Conservation (phyloP, 2,329 filamentous ascomycete genomes). For the Botrytis paeoniae region DNA sequence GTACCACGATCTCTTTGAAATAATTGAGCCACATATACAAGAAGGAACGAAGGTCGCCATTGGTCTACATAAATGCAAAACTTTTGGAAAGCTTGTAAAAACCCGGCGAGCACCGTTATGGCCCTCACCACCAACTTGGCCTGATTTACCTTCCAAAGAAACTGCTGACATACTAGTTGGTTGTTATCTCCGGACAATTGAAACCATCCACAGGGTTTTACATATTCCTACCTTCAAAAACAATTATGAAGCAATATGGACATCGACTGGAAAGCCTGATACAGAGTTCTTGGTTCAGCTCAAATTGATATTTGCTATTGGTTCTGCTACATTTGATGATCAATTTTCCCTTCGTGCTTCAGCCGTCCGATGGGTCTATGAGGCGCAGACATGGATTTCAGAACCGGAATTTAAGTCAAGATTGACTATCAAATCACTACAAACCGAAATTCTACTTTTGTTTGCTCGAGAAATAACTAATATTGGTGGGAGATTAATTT, state of each 20-base stretch:
- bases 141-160: conserved; percentile 46
- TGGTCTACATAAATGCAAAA: conserved; percentile 51
- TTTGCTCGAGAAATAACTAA: conserved; percentile 43
- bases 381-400: conserved; percentile 54
- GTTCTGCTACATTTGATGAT: conserved; percentile 50
- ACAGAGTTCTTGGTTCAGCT: conserved; percentile 52
- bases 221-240: conserved; percentile 50
- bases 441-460: conserved; percentile 46
- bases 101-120: conserved; percentile 46
- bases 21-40: conserved; percentile 43
- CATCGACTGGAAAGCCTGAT: conserved; percentile 34
- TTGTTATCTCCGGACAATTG: conserved; percentile 48
- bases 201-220: conserved; percentile 48
- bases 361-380: conserved; percentile 56
- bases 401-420: conserved; percentile 52
- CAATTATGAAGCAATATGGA: conserved; percentile 53
- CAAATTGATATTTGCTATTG: conserved; percentile 58
- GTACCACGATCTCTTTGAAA: background rate
- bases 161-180: conserved; percentile 48
- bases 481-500: conserved; percentile 47
- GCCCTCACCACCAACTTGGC: conserved; percentile 42
- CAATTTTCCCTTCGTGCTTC: conserved; percentile 48
- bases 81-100: conserved; percentile 52
- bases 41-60: conserved; percentile 41
- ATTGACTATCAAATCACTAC: conserved; percentile 50